Conservation (phyloP, 768 basidiomycete species). For the Termitomyces sp. region DNA sequence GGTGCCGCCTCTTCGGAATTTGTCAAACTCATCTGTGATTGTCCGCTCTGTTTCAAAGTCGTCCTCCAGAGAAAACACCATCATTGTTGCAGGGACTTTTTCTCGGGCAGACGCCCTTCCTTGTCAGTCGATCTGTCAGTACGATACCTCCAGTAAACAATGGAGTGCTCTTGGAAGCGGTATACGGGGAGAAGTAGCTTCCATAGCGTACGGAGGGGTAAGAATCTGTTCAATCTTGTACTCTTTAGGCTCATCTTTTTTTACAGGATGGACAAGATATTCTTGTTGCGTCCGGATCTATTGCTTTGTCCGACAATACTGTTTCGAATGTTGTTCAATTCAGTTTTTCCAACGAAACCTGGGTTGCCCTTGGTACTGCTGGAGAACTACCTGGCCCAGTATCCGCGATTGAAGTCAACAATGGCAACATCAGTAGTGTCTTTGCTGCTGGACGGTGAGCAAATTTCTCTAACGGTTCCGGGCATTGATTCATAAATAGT, state of each 20-base stretch:
- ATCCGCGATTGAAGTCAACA: constrained; percentile 83
- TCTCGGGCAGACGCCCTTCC: constrained; percentile 67
- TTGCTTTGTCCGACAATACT: constrained; percentile 61
- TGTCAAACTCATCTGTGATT: constrained; percentile 50
- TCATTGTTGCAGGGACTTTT: constrained; percentile 91
- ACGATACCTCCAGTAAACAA: constrained; percentile 62
- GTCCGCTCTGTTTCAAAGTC: constrained; percentile 73
- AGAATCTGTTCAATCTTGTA: constrained; percentile 21
- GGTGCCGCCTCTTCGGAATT: constrained; percentile 58
- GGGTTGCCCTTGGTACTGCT: constrained; percentile 64
- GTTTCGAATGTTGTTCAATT: constrained; percentile 73
- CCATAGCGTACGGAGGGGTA: constrained; percentile 81
- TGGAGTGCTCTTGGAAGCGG: constrained; percentile 83
- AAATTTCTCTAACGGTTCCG: background rate
- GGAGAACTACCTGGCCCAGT: constrained; percentile 81
- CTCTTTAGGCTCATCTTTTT: background rate
- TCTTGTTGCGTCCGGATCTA: constrained; percentile 78
- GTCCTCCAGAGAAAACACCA: constrained; percentile 49
- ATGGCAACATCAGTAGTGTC: constrained; percentile 75
- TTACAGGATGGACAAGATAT: constrained; percentile 59
- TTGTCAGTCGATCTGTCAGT: constrained; percentile 78
- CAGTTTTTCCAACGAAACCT: constrained; percentile 67
- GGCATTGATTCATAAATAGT: background rate
- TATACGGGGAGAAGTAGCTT: constrained; percentile 75
- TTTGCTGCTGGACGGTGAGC: constrained; percentile 87